These are phyloP conservation scores for Nakaseomyces kungkrabaensis DNA, from an alignment of 1,139 yeast species.

Conservation along the genomic window DNA sequence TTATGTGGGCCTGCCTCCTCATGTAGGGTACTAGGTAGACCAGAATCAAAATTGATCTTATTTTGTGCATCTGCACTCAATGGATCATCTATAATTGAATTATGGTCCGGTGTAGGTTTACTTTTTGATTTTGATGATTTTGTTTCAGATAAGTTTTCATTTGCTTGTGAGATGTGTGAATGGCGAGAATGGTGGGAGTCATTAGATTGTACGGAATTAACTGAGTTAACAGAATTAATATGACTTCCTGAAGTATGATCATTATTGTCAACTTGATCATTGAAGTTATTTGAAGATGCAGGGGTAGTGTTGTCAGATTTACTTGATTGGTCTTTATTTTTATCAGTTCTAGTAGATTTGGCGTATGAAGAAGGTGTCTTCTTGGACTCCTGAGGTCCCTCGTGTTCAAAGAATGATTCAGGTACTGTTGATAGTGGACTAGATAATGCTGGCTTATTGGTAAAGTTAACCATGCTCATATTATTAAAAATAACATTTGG, in stretches of 20 bases:
- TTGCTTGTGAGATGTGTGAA: background rate
- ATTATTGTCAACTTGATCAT: background rate
- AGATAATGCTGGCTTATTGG: conserved; percentile 9
- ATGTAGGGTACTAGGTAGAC: background rate
- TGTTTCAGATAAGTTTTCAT: background rate
- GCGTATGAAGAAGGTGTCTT: background rate
- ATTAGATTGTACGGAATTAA: background rate
- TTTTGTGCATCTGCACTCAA: background rate
- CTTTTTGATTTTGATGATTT: background rate
- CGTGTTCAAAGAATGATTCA: conserved; percentile 8
- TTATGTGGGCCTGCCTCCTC: background rate
- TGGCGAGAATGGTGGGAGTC: background rate
- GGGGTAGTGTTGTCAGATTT: conserved; percentile 7
- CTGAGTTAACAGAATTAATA: background rate
- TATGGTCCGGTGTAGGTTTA: background rate
- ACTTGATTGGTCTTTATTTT: conserved; percentile 1
- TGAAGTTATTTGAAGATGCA: background rate
- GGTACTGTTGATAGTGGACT: conserved; percentile 14
- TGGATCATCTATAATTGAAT: background rate
- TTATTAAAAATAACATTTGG: background rate
- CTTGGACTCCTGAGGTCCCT: background rate
- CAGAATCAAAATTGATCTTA: background rate
- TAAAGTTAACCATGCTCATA: conserved; percentile 1
- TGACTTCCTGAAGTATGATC: background rate
- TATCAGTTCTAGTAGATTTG: background rate